phyloP scores from a whole-genome alignment of 345 rosid species.

The Isatis tinctoria region DNA sequence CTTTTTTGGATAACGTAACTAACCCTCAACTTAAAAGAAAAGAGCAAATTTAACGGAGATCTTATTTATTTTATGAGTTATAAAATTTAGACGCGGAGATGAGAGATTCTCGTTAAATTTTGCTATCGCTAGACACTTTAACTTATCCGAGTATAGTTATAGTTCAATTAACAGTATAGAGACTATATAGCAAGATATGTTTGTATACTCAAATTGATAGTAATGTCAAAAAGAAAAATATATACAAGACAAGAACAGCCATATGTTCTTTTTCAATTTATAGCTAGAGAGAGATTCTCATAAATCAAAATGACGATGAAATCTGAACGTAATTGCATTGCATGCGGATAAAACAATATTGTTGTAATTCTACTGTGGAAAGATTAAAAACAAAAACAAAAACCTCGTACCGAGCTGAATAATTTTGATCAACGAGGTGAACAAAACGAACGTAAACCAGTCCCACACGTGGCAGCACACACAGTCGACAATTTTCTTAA shows the following conservation, averaged over 20 bases:
- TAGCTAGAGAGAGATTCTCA: background rate
- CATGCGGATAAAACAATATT: background rate
- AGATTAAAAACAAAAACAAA: background rate
- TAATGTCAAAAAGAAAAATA: background rate
- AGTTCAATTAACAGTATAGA: background rate
- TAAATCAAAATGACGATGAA: background rate
- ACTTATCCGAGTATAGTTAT: background rate
- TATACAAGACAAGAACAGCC: background rate
- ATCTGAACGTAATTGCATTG: background rate
- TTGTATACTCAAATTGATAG: background rate
- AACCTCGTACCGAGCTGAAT: slow-evolving; percentile 19
- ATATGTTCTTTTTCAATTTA: background rate
- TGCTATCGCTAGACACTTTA: background rate
- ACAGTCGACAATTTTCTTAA: slow-evolving; percentile 7
- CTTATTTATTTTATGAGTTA: background rate
- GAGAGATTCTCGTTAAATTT: background rate
- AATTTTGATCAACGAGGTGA: background rate
- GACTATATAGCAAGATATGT: background rate
- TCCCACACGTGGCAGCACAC: background rate
- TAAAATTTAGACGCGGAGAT: background rate
- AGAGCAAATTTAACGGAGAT: background rate
- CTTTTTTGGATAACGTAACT: background rate
- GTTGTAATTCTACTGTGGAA: background rate
- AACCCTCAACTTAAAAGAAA: background rate
- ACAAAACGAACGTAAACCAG: background rate